phyloP scores from a whole-genome alignment of 140 eudicot genomes.

The Cichorium intybus region DNA sequence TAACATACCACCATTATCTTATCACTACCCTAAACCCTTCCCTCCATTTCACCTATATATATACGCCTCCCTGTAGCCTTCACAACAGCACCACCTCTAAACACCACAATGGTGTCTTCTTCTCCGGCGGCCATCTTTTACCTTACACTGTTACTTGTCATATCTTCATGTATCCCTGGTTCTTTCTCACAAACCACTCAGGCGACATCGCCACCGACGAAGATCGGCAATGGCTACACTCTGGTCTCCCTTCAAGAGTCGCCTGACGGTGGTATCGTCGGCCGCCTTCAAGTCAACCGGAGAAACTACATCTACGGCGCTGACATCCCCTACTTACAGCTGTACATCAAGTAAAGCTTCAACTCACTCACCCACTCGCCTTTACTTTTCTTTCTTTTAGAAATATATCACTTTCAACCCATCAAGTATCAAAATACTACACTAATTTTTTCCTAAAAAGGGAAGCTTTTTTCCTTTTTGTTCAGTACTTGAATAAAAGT shows the following conservation, averaged over 20 bases:
- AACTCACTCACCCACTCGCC: neutral
- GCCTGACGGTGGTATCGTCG: constrained; percentile 77
- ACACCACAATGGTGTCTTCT: constrained; percentile 27
- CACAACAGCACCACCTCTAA: constrained; percentile 14
- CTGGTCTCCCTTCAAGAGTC: constrained; percentile 65
- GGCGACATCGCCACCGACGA: constrained; percentile 28
- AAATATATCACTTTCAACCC: neutral
- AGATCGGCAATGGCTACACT: constrained; percentile 87
- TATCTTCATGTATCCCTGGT: neutral
- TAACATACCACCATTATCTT: constrained; percentile 10
- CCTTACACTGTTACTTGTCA: constrained; percentile 20
- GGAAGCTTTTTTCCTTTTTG: neutral
- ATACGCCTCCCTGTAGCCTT: constrained; percentile 9
- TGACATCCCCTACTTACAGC: constrained; percentile 74
- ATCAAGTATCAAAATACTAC: neutral
- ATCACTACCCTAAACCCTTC: constrained; percentile 25
- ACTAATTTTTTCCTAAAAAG: too few species aligned
- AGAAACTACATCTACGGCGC: constrained; percentile 76
- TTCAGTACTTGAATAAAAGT: neutral
- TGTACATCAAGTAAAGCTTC: constrained; percentile 77
- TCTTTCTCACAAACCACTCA: constrained; percentile 26
- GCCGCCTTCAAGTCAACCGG: constrained; percentile 69
- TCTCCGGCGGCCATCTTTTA: constrained; percentile 28
- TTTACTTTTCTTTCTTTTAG: neutral
- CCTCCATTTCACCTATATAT: constrained; percentile 30